Evolutionary conservation across 768 basidiomycete genomes (phyloP), one percentile per base, ranked within the genome.

Genomic region (Suillus discolor): DNA sequence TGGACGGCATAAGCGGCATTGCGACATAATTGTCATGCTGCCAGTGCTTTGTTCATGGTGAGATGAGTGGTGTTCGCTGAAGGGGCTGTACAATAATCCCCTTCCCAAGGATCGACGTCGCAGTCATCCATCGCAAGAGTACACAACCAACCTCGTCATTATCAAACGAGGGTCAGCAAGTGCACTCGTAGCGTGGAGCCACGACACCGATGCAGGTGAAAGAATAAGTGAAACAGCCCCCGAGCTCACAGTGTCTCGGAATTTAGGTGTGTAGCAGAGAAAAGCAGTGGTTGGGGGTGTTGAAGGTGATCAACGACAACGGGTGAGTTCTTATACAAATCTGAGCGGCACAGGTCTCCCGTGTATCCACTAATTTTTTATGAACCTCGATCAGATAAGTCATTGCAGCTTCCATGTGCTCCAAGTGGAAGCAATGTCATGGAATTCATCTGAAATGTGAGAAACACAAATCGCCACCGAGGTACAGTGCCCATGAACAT

Each of bases 51-150:
- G 28, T 38, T 11, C 25, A 39, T 28, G 49, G n/a, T 41, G 47
- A 44, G 63, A 57, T 31, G 39, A n/a, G 20, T 55, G 12, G 18
- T 20, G 54, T 36, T 55, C 31, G 54, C 54, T 55, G 54, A 36
- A 63, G 45, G 61, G 31, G 66, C 42, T 60, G 60, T 63, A 62
- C 54, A 36, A 31, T 64, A 47, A 69, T 73, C 72, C 60, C 62
- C 66, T 69, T 70, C 74, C 70, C 69, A 55, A 77, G 80, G 79
- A 85, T 82, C 86, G 79, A 79, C 82, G 81, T 83, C 85, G 87
- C 86, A 89, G 87, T 89, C 87, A 88, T 89, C 88, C 87, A 89
- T 89, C 88, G 88, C 88, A 89, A 83, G 86, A 88, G 80, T 79
- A 80, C 79, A 63, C 74, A 66, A 67, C 55, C 66, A 61, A 60